Conservation (phyloP, 2,329 filamentous ascomycete genomes). For the Coleophoma cylindrospora region DNA sequence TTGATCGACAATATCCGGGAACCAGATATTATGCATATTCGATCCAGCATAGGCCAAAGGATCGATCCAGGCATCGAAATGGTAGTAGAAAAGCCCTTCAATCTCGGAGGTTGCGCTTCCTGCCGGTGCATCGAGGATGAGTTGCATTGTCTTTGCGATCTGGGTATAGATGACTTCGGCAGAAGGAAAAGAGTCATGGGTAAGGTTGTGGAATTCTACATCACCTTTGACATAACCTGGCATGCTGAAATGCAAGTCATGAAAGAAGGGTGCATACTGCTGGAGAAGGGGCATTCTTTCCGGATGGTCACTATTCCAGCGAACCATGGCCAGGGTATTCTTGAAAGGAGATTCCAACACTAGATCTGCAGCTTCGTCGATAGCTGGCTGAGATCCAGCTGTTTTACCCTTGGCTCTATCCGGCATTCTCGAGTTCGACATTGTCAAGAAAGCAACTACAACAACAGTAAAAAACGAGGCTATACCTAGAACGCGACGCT, state of each 20-base stretch:
- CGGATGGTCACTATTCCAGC: constrained; percentile 20
- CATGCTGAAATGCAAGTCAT: constrained; percentile 24
- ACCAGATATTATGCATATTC: constrained; percentile 24
- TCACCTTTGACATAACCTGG: constrained; percentile 5
- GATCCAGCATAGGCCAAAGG: constrained; percentile 22
- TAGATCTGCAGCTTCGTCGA: not conserved
- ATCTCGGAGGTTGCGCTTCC: constrained; percentile 17
- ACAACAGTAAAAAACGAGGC: constrained; percentile 3
- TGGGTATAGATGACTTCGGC: constrained; percentile 15
- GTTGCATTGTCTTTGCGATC: constrained; percentile 25
- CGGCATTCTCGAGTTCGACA: not conserved
- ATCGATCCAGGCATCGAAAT: constrained; percentile 30
- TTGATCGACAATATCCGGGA: constrained; percentile 17
- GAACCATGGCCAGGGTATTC: constrained; percentile 24
- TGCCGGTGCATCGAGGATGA: constrained; percentile 19
- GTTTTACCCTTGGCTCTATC: not conserved
- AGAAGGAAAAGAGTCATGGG: constrained; percentile 20
- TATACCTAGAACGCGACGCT: constrained; percentile 1
- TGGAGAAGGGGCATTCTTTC: constrained; percentile 22
- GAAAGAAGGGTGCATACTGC: constrained; percentile 28
- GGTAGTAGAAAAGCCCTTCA: constrained; percentile 26
- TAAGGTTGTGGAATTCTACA: constrained; percentile 17
- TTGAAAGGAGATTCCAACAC: constrained; percentile 21
- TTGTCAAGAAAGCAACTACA: not conserved
- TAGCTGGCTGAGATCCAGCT: not conserved